Evolutionary conservation across 2,329 filamentous ascomycete species (phyloP), one percentile per base, ranked within the genome.

Genomic region (Celoporthe dispersa): DNA sequence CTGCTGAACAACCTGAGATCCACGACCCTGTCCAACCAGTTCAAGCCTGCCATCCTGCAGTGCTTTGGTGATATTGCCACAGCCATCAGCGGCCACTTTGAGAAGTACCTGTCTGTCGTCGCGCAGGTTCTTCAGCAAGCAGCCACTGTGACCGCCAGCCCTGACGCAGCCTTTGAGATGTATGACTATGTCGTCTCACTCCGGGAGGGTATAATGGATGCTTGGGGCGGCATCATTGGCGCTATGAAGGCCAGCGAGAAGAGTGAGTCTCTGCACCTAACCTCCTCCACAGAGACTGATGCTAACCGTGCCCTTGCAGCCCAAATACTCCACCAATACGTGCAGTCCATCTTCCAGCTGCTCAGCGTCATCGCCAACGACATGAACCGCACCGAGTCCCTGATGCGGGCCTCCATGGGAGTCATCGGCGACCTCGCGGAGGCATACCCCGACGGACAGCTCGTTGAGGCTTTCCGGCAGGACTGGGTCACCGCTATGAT

Each of bases 61-160:
- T 98, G 94, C 80, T 99, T 99, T 78, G 96, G 96, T 71, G 96
- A 99, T 78, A 97, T 99, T 82, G 96, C 96, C 53, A 93, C 94
- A 76, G 94, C 96, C 65, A 99, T 99, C 76, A 90, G 92, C 73
- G 93, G 92, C 37, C 90, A 94, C 76, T 99, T 99, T 74, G 94
- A 98, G 83, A 93, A 91, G 0, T 99, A 99, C 78, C 86, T 99
- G 44, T 89, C 91, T 4, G 93, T 98, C 61, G 96, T 99, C 70
- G 96, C 93, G 33, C 92, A 95, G 79, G 95, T 99, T 22, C 86
- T 99, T 73, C 94, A 98, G 81, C 95, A 98, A 81, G 96, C 96
- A 68, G 92, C 94, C 25, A 90, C 87, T 60, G 94, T 99, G 69
- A 92, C 91, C 41, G 89, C 93, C 57, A 89, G 89, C 69, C 87